These are phyloP conservation scores for Aspergillus haitiensis DNA, from an alignment of 495 filamentous ascomycete genomes.

Conservation along the genomic window DNA sequence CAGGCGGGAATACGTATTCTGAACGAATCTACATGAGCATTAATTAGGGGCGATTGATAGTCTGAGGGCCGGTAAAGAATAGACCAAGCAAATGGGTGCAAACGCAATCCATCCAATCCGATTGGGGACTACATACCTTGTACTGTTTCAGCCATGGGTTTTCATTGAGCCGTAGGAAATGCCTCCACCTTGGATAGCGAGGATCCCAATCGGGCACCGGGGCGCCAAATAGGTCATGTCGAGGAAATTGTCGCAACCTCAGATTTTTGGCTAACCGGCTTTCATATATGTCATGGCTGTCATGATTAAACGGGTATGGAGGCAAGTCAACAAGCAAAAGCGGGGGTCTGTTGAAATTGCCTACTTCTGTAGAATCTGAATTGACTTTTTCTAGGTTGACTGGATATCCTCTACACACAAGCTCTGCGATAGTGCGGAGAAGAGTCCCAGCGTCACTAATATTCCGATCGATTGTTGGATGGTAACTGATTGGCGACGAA, in stretches of 20 bases:
- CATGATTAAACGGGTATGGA: conserved; percentile 31
- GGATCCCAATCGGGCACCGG: conserved; percentile 8
- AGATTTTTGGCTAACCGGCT: conserved; percentile 19
- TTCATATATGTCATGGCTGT: conserved; percentile 14
- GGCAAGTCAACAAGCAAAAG: conserved; percentile 25
- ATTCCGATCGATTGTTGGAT: not conserved
- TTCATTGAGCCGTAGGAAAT: conserved; percentile 20
- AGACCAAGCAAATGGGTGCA: not conserved
- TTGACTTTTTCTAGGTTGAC: not conserved
- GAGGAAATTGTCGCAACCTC: conserved; percentile 13
- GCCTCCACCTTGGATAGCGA: conserved; percentile 19
- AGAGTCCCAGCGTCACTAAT: no score
- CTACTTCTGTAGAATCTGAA: not conserved
- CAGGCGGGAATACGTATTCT: conserved; percentile 3
- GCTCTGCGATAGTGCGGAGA: no score
- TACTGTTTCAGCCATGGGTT: conserved; percentile 24
- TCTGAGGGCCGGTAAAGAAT: not conserved
- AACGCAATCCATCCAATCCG: no score
- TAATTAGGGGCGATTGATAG: no score
- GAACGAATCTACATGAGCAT: no score
- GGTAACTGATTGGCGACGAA: not conserved
- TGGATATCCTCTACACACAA: not conserved
- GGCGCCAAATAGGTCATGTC: conserved; percentile 25
- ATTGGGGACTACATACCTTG: not conserved
- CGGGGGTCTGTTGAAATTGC: not conserved